Base-by-base conservation (phyloP, 345 rosid genomes). In the Gossypium turneri region DNA sequence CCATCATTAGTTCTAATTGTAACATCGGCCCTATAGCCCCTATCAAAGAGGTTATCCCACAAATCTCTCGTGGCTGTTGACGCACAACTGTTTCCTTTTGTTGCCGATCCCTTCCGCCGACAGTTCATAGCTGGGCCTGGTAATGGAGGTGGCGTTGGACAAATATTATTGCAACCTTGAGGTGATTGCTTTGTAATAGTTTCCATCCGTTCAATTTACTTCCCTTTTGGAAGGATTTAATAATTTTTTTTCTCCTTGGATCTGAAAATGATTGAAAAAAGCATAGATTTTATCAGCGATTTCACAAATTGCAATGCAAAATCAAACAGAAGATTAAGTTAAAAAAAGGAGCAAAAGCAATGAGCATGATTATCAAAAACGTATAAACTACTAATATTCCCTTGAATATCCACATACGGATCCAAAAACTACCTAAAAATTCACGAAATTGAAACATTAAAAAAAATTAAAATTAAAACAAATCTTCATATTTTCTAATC, bases 11-110 rank as follows among this genome's bases (percentile, higher is more conserved):
- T 84, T 43, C 60, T 75, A 60, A 94, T 83, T 0, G 63, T 67
- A 47, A 92, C 92, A 71, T 94, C 94, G 12, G 98, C 90, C 81
- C 84, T 86, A 45, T 89, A 90, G 50, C 90, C 97, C 38, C 81
- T 81, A 57, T 88, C 88, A 77, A 94, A 94, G 68, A 94, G 89
- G 45, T 83, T 85, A 66, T 94, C 97, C 89, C 91, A 94, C 78
- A 82, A 19, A 72, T 88, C 84, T 65, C 75, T 84, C 2, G 90
- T 74, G 3, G 84, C 83, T 0, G 78, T 79, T 0, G 86, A 80
- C 53, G 85, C 86, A 27, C 68, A 69, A 78, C 69, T 52, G 62
- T 70, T 29, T 24, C 82, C 82, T 70, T 78, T 75, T 68, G 73
- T 45, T 34, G 61, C 71, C 48, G 72, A 38, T 43, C 62, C 76